Evolutionary conservation across 2,329 filamentous ascomycete species (phyloP).

Genomic region (Seiridium cupressi): DNA sequence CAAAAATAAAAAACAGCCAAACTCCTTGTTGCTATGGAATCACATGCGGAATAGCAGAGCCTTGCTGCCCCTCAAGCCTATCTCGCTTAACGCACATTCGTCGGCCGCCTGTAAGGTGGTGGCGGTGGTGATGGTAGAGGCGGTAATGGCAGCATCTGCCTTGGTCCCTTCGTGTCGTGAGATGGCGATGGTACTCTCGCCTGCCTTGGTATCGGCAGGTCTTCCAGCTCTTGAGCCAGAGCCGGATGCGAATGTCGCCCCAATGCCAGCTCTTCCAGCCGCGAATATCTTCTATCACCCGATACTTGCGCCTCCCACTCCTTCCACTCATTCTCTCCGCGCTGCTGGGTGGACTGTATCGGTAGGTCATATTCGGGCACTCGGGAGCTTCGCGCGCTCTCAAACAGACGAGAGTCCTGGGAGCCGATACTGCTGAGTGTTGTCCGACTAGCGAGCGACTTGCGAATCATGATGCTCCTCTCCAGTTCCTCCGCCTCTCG

Average conservation of each 20-base stretch:
- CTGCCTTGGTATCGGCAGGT: conserved; percentile 15
- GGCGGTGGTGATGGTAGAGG: neutral
- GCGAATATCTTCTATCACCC: conserved; percentile 23
- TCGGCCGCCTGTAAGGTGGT: neutral
- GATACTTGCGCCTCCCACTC: conserved; percentile 35
- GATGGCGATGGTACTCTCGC: conserved; percentile 16
- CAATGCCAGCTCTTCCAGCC: conserved; percentile 9
- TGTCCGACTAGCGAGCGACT: conserved; percentile 28
- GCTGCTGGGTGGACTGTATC: too few relatives aligned
- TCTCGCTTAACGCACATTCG: neutral
- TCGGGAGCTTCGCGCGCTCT: conserved; percentile 6
- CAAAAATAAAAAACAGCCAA: too few relatives aligned
- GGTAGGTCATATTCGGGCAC: conserved; percentile 10
- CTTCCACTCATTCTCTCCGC: conserved; percentile 31
- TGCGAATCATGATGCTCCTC: conserved; percentile 27
- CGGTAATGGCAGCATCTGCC: neutral
- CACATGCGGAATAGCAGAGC: too few relatives aligned
- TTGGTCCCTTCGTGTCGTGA: neutral
- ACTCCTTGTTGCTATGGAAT: too few relatives aligned
- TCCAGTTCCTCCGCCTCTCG: conserved; percentile 22
- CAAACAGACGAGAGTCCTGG: conserved; percentile 8
- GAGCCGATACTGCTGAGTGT: conserved; percentile 8
- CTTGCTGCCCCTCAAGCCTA: too few relatives aligned
- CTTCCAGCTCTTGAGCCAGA: conserved; percentile 16
- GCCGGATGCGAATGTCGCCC: conserved; percentile 23